These are phyloP conservation scores for Amphicarpaea edgeworthii DNA, from an alignment of 306 rosid species.

Conservation along the genomic window DNA sequence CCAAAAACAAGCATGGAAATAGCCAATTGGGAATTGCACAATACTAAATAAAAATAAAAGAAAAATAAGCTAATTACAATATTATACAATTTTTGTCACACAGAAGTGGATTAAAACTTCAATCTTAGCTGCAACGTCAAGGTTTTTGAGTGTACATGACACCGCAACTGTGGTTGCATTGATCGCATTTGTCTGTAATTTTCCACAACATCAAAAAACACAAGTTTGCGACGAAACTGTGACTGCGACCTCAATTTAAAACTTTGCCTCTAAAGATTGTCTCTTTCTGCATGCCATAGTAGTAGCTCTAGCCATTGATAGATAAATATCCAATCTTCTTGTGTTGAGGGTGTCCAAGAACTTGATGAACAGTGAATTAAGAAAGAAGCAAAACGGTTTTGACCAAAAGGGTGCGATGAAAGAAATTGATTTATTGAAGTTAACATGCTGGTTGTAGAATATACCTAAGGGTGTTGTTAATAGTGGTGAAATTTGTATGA, in stretches of 20 bases:
- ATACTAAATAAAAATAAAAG: background rate
- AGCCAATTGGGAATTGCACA: constrained; percentile 50
- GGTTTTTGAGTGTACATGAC: background rate
- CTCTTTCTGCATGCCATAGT: constrained; percentile 43
- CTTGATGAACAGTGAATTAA: constrained; percentile 31
- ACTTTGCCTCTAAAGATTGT: constrained; percentile 18
- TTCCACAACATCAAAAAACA: too few species aligned
- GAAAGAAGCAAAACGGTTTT: constrained; percentile 27
- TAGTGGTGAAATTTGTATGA: constrained; percentile 5
- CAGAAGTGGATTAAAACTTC: too few species aligned
- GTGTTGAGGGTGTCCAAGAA: constrained; percentile 32
- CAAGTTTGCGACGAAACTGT: too few species aligned
- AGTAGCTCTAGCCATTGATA: constrained; percentile 32
- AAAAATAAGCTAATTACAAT: too few species aligned
- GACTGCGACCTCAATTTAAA: background rate
- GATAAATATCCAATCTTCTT: background rate
- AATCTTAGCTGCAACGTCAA: background rate
- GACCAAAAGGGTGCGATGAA: constrained; percentile 7
- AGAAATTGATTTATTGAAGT: constrained; percentile 2
- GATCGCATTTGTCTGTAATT: too few species aligned
- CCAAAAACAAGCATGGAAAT: constrained; percentile 81
- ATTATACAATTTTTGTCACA: too few species aligned
- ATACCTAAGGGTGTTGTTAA: constrained; percentile 24
- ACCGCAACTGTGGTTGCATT: too few species aligned
- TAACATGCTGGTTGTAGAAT: constrained; percentile 13